Evolutionary conservation across 169 alveolate genomes (phyloP).

Genomic region (Cryptosporidium meleagridis): DNA sequence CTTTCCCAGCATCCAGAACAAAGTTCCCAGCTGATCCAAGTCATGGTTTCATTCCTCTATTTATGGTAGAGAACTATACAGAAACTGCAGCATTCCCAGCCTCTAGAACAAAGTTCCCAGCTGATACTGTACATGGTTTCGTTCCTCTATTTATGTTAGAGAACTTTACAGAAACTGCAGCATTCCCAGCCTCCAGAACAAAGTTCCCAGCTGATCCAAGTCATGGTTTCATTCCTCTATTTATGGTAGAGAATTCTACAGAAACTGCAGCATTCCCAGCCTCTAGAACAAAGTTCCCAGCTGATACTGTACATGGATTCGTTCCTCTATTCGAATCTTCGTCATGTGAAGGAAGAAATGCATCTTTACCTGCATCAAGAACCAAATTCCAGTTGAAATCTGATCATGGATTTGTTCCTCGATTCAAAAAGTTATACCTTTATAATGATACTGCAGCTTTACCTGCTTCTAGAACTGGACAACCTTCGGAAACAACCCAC

Average conservation of each 20-base stretch:
- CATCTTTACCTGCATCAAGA: slow-evolving; percentile 45
- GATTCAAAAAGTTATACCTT: background rate
- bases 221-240: slow-evolving; percentile 29
- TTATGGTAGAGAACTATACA: background rate
- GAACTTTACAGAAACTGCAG: background rate
- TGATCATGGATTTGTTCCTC: slow-evolving; percentile 24
- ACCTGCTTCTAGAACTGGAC: slow-evolving; percentile 56
- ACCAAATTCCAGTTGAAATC: background rate
- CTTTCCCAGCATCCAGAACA: slow-evolving; percentile 51
- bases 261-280: slow-evolving; percentile 25
- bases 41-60: slow-evolving; percentile 29
- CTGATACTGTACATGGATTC: slow-evolving; percentile 10
- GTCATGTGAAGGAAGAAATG: background rate
- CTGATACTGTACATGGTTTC: slow-evolving; percentile 14
- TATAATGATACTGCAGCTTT: slow-evolving; percentile 32
- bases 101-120: slow-evolving; percentile 1
- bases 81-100: slow-evolving; percentile 24
- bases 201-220: background rate
- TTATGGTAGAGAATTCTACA: background rate
- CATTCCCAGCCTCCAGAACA: slow-evolving; percentile 37
- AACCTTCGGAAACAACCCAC: slow-evolving; percentile 4
- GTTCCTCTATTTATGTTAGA: background rate
- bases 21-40: slow-evolving; percentile 7
- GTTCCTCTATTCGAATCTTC: slow-evolving; percentile 11
- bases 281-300: slow-evolving; percentile 4